These are phyloP conservation scores for Didymosphaeria variabile DNA, from an alignment of 2,329 filamentous ascomycete species.

Conservation along the genomic window DNA sequence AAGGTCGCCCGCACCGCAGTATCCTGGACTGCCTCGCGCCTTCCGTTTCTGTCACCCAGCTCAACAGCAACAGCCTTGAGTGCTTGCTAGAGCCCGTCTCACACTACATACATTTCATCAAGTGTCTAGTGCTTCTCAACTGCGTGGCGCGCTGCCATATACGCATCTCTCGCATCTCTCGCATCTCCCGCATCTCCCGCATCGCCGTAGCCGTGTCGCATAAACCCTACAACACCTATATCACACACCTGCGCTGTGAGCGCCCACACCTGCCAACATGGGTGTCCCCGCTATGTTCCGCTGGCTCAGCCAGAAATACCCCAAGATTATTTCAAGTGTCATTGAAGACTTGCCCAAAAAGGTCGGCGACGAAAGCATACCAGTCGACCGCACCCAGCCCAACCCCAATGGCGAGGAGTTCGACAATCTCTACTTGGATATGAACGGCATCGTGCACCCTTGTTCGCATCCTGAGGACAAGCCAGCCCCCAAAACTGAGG, in stretches of 20 bases:
- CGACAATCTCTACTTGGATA: conserved; percentile 97
- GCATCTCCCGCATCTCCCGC: too few relatives aligned
- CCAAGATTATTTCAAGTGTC: conserved; percentile 94
- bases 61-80: conserved; percentile 14
- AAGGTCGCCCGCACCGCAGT: background rate
- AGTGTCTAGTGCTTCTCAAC: conserved; percentile 8
- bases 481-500: conserved; percentile 89
- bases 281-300: conserved; percentile 94
- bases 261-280: conserved; percentile 63
- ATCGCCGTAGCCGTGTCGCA: conserved; percentile 2
- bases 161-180: conserved; percentile 11
- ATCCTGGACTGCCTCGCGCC: conserved; percentile 6
- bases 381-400: conserved; percentile 81
- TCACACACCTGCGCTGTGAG: conserved; percentile 23
- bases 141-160: conserved; percentile 14
- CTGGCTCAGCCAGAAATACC: conserved; percentile 97
- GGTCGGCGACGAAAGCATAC: conserved; percentile 84
- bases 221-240: background rate
- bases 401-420: conserved; percentile 99
- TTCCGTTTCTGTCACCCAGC: conserved; percentile 13
- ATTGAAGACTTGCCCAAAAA: conserved; percentile 83
- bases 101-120: conserved; percentile 4
- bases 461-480: conserved; percentile 97
- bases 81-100: background rate
- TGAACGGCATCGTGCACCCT: conserved; percentile 99